phyloP scores from a whole-genome alignment of 306 rosid genomes.

The Myrica gale region DNA sequence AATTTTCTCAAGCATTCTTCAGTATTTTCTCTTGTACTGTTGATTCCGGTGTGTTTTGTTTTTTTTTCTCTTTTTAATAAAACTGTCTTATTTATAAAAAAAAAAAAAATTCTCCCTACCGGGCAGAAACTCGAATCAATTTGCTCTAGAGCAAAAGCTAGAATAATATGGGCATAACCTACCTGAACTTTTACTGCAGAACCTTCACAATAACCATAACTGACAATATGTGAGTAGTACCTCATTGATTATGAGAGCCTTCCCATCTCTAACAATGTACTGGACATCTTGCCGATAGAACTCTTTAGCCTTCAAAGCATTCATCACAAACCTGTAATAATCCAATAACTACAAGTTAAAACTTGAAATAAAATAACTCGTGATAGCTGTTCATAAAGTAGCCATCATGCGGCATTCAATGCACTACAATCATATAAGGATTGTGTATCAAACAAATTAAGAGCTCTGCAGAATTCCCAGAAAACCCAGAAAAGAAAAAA shows the following conservation, averaged over 20 bases:
- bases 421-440: conserved; percentile 3
- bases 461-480: not conserved
- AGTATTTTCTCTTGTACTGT: too few species aligned
- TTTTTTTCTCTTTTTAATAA: too few species aligned
- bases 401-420: not conserved
- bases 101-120: too few species aligned
- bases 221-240: conserved; percentile 30
- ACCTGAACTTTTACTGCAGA: not conserved
- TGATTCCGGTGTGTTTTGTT: too few species aligned
- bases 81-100: too few species aligned
- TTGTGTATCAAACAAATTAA: not conserved
- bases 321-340: conserved; percentile 87
- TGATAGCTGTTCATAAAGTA: conserved; percentile 13
- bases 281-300: conserved; percentile 88
- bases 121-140: not conserved
- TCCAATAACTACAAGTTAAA: conserved; percentile 24
- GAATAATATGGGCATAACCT: not conserved
- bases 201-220: not conserved
- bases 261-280: conserved; percentile 88
- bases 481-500: not conserved
- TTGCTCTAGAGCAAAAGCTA: not conserved
- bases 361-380: conserved; percentile 1
- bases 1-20: too few species aligned
- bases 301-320: conserved; percentile 94
- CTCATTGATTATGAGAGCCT: conserved; percentile 97